Base-by-base conservation (phyloP, 345 rosid species). In the Eutrema heterophyllum region DNA sequence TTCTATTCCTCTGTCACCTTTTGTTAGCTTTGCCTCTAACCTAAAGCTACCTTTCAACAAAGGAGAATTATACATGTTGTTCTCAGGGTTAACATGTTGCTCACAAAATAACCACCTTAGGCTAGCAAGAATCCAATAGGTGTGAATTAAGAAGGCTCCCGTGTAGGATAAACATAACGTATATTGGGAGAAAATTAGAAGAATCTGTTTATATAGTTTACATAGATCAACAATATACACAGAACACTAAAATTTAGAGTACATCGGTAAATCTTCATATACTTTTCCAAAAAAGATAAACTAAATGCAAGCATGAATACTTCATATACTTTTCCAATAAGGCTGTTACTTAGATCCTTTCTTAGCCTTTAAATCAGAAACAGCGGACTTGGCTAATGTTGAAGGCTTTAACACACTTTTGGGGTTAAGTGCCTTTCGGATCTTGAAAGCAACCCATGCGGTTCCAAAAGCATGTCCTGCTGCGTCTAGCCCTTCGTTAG, bases 391-490 rank as follows among this genome's bases (percentile, higher is more conserved):
- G 1, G 79, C 96, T 18, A 93, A 79, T 59, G 85, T 45, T 24
- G 96, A 74, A 50, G 98, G 90, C 73, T 86, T 91, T 55, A 90
- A 26, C 32, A 82, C 91, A 64, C 87, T 88, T 75, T 85, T 89
- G 0, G 96, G 98, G 72, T 91, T 91, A 29, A 93, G 68, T 40
- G 96, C 96, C 76, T 88, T 88, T 26, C 96, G 81, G 69, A 94
- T 84, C 89, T 94, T 94, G 75, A 94, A 91, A 67, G 89, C 96
- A 18, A 88, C 90, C 96, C 96, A 91, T n/a, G 97, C 98, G 24
- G 91, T 84, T 68, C 97, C 97, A 24, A 94, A 50, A 4, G 89
- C 97, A 63, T 88, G 91, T 41, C 98, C 98, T 24, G 98, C 97
- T 21, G 98, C 96, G 53, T 75, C 89, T 30, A 94, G 83, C 29